A percentile compares a stretch with the other conserved stretches of the same genome.
Evolutionary conservation across 768 basidiomycete genomes (phyloP).

Genomic region (Crepidotus variabilis): DNA sequence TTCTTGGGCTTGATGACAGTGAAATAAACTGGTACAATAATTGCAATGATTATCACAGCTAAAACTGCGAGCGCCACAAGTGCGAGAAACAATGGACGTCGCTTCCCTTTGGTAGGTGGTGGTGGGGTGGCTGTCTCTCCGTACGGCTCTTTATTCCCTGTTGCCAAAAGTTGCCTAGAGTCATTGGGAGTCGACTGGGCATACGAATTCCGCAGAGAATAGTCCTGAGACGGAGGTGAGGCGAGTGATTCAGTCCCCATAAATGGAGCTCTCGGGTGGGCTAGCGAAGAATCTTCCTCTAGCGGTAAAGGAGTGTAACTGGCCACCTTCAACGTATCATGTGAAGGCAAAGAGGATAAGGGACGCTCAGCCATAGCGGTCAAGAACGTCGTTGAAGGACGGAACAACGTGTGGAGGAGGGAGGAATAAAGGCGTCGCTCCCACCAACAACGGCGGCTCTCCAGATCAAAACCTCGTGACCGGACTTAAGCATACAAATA

Average conservation of each 20-base stretch:
- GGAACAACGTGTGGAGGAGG: background rate
- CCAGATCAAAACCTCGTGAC: too few species aligned
- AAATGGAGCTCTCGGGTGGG: slow-evolving; percentile 2
- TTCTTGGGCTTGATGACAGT: slow-evolving; percentile 23
- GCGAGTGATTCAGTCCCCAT: background rate
- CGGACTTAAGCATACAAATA: too few species aligned
- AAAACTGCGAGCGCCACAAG: slow-evolving; percentile 15
- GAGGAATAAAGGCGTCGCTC: background rate
- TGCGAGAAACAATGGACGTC: slow-evolving; percentile 13
- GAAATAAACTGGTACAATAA: slow-evolving; percentile 32
- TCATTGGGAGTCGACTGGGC: slow-evolving; percentile 4
- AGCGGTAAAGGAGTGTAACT: background rate
- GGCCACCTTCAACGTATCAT: background rate
- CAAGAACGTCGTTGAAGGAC: background rate
- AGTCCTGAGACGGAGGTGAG: background rate
- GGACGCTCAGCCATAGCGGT: slow-evolving; percentile 3
- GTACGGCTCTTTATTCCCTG: background rate
- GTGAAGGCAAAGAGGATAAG: slow-evolving; percentile 1
- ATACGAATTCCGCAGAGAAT: slow-evolving; percentile 2
- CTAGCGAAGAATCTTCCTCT: background rate
- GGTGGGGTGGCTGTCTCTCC: slow-evolving; percentile 9
- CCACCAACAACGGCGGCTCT: too few species aligned
- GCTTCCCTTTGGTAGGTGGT: slow-evolving; percentile 10
- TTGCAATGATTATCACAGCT: slow-evolving; percentile 22
- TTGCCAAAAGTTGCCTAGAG: slow-evolving; percentile 1